Base-by-base conservation (phyloP, 2,329 filamentous ascomycete species). In the Lecanicillium sp. region DNA sequence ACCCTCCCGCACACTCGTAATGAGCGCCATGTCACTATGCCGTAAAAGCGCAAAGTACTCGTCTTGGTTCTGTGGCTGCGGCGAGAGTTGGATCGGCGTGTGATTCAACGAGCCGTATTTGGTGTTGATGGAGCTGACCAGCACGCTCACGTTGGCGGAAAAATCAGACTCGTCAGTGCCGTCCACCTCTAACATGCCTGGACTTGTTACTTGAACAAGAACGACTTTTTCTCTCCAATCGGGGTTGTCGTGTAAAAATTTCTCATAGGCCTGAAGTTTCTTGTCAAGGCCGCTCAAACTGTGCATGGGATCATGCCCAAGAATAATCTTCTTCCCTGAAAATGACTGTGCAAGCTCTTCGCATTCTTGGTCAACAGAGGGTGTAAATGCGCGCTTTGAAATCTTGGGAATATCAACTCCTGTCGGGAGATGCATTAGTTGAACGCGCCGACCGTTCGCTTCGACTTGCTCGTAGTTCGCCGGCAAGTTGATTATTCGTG, bases 31-130 rank as follows among this genome's bases (percentile, higher is more conserved):
- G 58, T 96, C 88, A 29, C 85, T 89, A 3, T 86, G 79, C 16
- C 90, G 81, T 39, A 96, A 73, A 14, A 96, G 75, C 5, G 90
- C 89, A 59, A 95, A 94, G 60, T 96, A 96, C 62, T 95, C 89
- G 50, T 88, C 83, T 47, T 83, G 83, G 33, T 78, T 82, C 33
- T 95, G 73, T 57, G 95, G 95, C 58, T 95, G 88, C 9, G 89
- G 87, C 60, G 90, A 95, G 62, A 96, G 88, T 57, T 92, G 86
- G 16, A 96, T 86, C 0, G 90, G 92, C 0, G 86, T 82, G 61
- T 88, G 95, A 48, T 85, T 83, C 35, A 95, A 68, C 12, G 85
- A 94, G 37, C 90, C 90, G 56, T 87, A 94, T 31, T 78, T 72
- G 50, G 90, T 89, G 51, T 96, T 95, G 66, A 96, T 95, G 51